phyloP scores from a whole-genome alignment of 352 stramenopile genomes.

The Sclerospora graminicola region DNA sequence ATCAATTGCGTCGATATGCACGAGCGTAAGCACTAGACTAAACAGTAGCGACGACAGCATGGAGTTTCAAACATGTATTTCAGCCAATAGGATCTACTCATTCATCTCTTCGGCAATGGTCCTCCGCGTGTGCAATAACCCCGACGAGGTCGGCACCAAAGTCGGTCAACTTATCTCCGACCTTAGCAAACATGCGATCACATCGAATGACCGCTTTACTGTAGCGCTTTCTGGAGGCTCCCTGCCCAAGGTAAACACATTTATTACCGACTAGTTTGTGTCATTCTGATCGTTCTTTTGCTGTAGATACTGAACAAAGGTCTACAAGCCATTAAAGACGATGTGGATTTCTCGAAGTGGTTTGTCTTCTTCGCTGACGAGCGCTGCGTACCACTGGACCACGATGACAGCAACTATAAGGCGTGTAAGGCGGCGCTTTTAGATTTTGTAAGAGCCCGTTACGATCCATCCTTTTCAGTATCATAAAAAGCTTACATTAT shows the following conservation, averaged over 20 bases:
- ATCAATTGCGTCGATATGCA: constrained; percentile 11
- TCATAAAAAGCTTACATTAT: not conserved
- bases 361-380: constrained; percentile 98
- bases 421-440: constrained; percentile 88
- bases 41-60: not conserved
- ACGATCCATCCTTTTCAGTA: not conserved
- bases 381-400: constrained; percentile 87
- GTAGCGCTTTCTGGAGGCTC: constrained; percentile 84
- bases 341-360: constrained; percentile 92
- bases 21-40: not conserved
- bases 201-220: constrained; percentile 51
- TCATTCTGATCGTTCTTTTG: not conserved
- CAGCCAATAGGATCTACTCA: constrained; percentile 9
- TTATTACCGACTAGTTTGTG: not conserved
- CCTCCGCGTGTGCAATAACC: constrained; percentile 38
- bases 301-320: constrained; percentile 74
- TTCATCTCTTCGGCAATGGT: constrained; percentile 29
- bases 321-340: constrained; percentile 56
- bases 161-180: constrained; percentile 59
- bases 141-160: constrained; percentile 47
- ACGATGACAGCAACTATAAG: constrained; percentile 94
- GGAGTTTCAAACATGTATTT: constrained; percentile 6
- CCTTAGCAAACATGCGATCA: constrained; percentile 55
- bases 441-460: constrained; percentile 36
- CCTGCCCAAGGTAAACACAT: constrained; percentile 48